Conservation (phyloP, 495 filamentous ascomycete species). For the Aspergillus steynii region DNA sequence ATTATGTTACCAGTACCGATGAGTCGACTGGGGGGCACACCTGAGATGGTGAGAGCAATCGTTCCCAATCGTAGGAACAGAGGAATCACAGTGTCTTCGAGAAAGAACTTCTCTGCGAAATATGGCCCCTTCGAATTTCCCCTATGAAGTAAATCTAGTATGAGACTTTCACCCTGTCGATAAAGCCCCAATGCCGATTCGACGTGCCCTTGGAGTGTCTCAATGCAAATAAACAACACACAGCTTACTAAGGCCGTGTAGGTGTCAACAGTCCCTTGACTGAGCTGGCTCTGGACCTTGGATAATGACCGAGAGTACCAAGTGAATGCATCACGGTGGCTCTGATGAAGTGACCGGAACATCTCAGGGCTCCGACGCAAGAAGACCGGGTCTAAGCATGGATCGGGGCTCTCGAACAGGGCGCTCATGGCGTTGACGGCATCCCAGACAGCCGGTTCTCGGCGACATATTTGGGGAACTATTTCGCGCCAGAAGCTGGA, state of each 20-base stretch:
- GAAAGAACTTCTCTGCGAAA: constrained; percentile 16
- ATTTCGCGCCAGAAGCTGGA: constrained; percentile 56
- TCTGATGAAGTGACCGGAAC: constrained; percentile 35
- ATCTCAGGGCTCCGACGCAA: constrained; percentile 12
- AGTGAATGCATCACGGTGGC: constrained; percentile 40
- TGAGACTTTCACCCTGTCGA: constrained; percentile 35
- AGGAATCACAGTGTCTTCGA: constrained; percentile 38
- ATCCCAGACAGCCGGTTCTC: constrained; percentile 60
- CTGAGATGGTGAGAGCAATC: constrained; percentile 16
- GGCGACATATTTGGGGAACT: constrained; percentile 57
- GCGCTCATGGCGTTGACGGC: constrained; percentile 56
- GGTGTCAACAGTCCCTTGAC: constrained; percentile 27
- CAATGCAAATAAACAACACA: constrained; percentile 59
- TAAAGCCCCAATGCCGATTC: constrained; percentile 37
- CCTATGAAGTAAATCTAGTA: constrained; percentile 28
- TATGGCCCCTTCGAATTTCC: constrained; percentile 18
- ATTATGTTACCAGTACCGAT: constrained; percentile 8
- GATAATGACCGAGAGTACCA: constrained; percentile 51
- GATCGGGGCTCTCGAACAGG: constrained; percentile 45
- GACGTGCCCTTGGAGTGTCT: constrained; percentile 46
- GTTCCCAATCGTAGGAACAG: constrained; percentile 37
- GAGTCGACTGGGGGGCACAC: constrained; percentile 14
- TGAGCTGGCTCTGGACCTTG: constrained; percentile 48
- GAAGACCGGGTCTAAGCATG: constrained; percentile 14
- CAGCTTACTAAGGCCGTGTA: constrained; percentile 52